These are phyloP conservation scores for Zizania palustris DNA, from an alignment of 202 grass and related monocot genomes.

Conservation along the genomic window DNA sequence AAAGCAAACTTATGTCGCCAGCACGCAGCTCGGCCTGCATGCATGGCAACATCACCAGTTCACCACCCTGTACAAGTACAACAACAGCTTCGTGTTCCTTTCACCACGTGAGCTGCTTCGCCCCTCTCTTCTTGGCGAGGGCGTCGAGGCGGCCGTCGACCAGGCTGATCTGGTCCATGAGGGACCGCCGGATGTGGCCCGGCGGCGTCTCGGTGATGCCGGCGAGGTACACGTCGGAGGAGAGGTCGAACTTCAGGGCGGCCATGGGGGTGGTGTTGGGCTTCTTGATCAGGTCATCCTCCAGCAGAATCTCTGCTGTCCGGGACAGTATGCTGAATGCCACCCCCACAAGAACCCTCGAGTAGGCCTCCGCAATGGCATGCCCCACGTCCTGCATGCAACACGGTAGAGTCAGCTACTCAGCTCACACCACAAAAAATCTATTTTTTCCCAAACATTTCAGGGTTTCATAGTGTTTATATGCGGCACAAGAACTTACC, in stretches of 20 bases:
- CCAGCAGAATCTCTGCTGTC: constrained; percentile 80
- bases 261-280: constrained; percentile 79
- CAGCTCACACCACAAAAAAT: not conserved
- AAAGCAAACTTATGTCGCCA: constrained; percentile 34
- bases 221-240: constrained; percentile 88
- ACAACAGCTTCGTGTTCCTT: not conserved
- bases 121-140: constrained; percentile 44
- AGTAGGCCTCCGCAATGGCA: constrained; percentile 88
- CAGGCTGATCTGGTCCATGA: constrained; percentile 94
- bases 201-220: constrained; percentile 89
- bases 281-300: constrained; percentile 92
- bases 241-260: constrained; percentile 88
- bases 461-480: not conserved
- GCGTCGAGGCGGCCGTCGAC: constrained; percentile 57
- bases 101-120: constrained; percentile 73
- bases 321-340: constrained; percentile 82
- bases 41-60: not conserved
- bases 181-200: constrained; percentile 73
- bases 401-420: constrained; percentile 5
- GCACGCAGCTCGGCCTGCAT: constrained; percentile 27
- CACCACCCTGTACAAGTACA: constrained; percentile 50
- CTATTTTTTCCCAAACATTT: not conserved
- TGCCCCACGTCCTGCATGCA: constrained; percentile 82
- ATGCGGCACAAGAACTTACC: constrained; percentile 46
- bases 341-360: constrained; percentile 72